These are phyloP conservation scores for Hirschioporus abietinus DNA, from an alignment of 768 basidiomycete species.

Conservation along the genomic window DNA sequence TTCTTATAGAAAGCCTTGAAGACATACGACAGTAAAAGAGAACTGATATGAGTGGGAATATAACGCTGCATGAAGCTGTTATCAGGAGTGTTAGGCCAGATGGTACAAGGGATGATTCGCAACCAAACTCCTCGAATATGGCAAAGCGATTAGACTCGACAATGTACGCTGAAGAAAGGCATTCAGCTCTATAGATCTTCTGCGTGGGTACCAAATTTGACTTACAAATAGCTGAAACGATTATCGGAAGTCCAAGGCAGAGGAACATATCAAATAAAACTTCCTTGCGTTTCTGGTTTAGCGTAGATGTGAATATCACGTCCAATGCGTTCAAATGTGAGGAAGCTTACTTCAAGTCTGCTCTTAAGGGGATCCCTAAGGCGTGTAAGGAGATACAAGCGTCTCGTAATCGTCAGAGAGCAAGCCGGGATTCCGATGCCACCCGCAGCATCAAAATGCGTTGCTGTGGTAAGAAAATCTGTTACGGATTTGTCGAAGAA, in stretches of 20 bases:
- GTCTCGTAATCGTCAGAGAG: not conserved
- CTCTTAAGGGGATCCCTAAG: not conserved
- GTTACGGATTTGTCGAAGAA: too few species aligned
- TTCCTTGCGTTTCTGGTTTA: not conserved
- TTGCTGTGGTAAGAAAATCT: too few species aligned
- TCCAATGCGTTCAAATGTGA: too few species aligned
- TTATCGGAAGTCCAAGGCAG: not conserved
- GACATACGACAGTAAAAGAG: too few species aligned
- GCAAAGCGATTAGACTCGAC: constrained; percentile 41
- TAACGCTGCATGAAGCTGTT: too few species aligned
- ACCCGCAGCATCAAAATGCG: too few species aligned
- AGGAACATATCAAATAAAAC: not conserved
- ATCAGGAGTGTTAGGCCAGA: too few species aligned
- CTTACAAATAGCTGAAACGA: not conserved
- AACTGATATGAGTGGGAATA: too few species aligned
- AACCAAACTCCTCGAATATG: constrained; percentile 36
- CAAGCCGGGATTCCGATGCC: not conserved
- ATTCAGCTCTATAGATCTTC: not conserved
- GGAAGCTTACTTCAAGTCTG: not conserved
- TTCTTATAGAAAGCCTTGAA: too few species aligned
- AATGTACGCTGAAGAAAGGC: constrained; percentile 25
- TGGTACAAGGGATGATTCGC: constrained; percentile 12
- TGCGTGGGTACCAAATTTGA: not conserved
- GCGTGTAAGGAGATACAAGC: constrained; percentile 1
- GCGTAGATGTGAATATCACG: too few species aligned